Base-by-base conservation (phyloP, 1,139 yeast genomes). In the Scheffersomyces illinoinensis region DNA sequence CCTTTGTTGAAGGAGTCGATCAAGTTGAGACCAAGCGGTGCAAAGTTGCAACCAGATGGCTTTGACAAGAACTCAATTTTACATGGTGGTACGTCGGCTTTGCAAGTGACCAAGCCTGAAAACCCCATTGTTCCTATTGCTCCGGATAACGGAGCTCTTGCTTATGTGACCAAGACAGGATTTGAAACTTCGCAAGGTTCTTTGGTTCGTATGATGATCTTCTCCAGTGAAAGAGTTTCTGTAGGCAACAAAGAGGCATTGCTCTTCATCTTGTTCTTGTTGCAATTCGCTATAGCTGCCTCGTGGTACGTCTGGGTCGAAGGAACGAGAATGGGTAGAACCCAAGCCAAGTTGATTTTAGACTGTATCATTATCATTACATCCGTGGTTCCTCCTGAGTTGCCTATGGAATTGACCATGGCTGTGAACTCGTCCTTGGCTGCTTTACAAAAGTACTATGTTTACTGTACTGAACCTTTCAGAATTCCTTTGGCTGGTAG, bases 301-400 rank as follows among this genome's bases (percentile, higher is more conserved):
- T 89, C 97, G 47, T 91, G 97, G 93, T 96, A 95, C 72, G 99
- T 95, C 57, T 95, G 99, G 99, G 90, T 90, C 61, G 97, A 95
- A 77, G 99, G 99, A 76, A 90, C 97, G 50, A 88, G 84, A 74
- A 89, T 91, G 91, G 98, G 97, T 68, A 90, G 99, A 78, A 86
- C 91, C 68, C 97, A 95, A 75, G 91, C 97, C 58, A 95, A 95
- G 77, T 85, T 95, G 72, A 89, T 95, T 66, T 84, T 95, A 72
- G 98, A 95, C 76, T 96, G 99, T 88, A 90, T 95, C 65, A 86
- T 95, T 71, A 96, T 95, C 68, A 85, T 95, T 67, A 95, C 99
- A 21, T 93, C 98, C 54, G 99, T 95, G 66, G 99, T 95, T 53
- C 99, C 99, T 52, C 99, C 99, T 56, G 99, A 95, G 78, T 84